Evolutionary conservation across 768 basidiomycete genomes (phyloP).

Genomic region (Lentinula sp.): DNA sequence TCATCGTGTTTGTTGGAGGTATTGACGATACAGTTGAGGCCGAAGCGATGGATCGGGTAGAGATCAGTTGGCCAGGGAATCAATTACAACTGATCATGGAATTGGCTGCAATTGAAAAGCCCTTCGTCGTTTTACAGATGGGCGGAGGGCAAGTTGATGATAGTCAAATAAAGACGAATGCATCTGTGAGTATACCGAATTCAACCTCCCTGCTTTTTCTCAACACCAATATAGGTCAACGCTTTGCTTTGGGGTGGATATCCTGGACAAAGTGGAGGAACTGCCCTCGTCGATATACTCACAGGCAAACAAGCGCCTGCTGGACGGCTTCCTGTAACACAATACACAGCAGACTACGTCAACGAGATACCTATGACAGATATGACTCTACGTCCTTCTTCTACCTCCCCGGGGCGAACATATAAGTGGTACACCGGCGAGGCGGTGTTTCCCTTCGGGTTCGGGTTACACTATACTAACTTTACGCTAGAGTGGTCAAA

Average conservation of each 20-base stretch:
- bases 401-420: slow-evolving; percentile 46
- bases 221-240: slow-evolving; percentile 30
- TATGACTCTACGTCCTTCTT: slow-evolving; percentile 46
- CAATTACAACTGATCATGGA: slow-evolving; percentile 44
- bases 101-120: slow-evolving; percentile 41
- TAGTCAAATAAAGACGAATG: slow-evolving; percentile 35
- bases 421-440: slow-evolving; percentile 52
- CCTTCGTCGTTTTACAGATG: slow-evolving; percentile 47
- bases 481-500: slow-evolving; percentile 35
- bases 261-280: slow-evolving; percentile 50
- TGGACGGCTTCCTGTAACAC: slow-evolving; percentile 48
- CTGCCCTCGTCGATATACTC: slow-evolving; percentile 46
- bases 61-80: slow-evolving; percentile 49
- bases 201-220: background rate
- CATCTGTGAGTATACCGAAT: slow-evolving; percentile 22
- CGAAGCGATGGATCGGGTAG: slow-evolving; percentile 40
- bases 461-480: slow-evolving; percentile 48
- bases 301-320: slow-evolving; percentile 46
- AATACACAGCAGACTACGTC: slow-evolving; percentile 45
- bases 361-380: slow-evolving; percentile 49
- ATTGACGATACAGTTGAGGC: slow-evolving; percentile 44
- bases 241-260: slow-evolving; percentile 54
- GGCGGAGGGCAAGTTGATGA: slow-evolving; percentile 54
- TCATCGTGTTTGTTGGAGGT: slow-evolving; percentile 47
- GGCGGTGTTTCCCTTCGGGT: slow-evolving; percentile 48